phyloP scores from a whole-genome alignment of 1,284 basidiomycete species.

The Rhodotorula sp. region DNA sequence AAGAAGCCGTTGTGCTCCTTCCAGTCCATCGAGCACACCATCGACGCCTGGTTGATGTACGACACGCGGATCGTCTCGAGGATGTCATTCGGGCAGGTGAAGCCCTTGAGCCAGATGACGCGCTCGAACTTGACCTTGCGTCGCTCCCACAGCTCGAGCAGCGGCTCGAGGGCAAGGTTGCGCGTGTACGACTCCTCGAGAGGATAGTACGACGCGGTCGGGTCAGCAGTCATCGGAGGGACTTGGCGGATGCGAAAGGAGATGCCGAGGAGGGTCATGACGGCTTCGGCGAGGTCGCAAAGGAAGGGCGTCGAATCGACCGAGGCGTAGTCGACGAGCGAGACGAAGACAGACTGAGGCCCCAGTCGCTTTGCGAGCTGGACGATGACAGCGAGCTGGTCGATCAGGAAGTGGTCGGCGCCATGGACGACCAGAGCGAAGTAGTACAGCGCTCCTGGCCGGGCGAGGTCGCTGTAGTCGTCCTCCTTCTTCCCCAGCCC shows the following conservation, averaged over 20 bases:
- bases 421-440: constrained; percentile 91
- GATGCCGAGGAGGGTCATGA: constrained; percentile 81
- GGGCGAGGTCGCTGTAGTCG: constrained; percentile 79
- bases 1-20: constrained; percentile 93
- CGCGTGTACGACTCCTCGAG: constrained; percentile 87
- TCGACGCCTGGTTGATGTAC: constrained; percentile 80
- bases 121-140: constrained; percentile 77
- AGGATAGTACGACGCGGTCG: constrained; percentile 83
- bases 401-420: constrained; percentile 93
- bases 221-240: constrained; percentile 81
- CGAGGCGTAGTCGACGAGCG: constrained; percentile 91
- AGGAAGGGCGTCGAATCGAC: constrained; percentile 88
- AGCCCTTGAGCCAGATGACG: constrained; percentile 94
- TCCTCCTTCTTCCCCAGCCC: constrained; percentile 76
- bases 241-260: constrained; percentile 85
- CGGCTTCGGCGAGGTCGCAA: constrained; percentile 85
- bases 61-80: constrained; percentile 88
- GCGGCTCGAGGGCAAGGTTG: constrained; percentile 82
- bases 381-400: constrained; percentile 92
- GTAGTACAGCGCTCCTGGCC: constrained; percentile 80
- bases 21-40: constrained; percentile 99
- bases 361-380: constrained; percentile 86
- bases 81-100: constrained; percentile 94
- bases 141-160: constrained; percentile 73
- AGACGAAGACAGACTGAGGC: constrained; percentile 82